These are phyloP conservation scores for Anthracocystis walkeri DNA, from an alignment of 1,284 basidiomycete genomes.

Conservation along the genomic window DNA sequence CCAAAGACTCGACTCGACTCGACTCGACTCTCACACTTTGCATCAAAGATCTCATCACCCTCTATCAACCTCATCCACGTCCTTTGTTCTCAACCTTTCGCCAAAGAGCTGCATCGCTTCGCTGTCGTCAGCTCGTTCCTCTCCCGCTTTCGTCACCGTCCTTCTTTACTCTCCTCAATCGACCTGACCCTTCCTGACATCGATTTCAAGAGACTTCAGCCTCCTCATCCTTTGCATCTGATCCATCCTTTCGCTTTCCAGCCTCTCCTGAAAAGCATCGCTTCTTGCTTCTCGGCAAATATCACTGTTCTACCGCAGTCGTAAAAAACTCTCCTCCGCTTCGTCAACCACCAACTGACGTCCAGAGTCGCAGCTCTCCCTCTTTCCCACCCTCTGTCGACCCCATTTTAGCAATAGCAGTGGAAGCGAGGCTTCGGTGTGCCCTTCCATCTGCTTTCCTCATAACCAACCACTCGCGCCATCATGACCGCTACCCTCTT, in stretches of 20 bases:
- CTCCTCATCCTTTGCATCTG: neutral
- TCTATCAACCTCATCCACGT: neutral
- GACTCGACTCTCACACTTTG: constrained; percentile 1
- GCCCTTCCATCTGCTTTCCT: constrained; percentile 32
- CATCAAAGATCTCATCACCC: constrained; percentile 13
- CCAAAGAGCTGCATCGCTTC: neutral
- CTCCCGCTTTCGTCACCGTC: too few species aligned
- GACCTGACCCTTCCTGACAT: neutral
- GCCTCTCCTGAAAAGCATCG: too few species aligned
- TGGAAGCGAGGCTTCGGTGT: constrained; percentile 41
- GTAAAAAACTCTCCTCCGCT: neutral
- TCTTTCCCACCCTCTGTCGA: constrained; percentile 1
- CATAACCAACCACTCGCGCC: constrained; percentile 16
- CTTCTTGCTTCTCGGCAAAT: too few species aligned
- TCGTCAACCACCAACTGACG: neutral
- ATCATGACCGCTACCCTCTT: constrained; percentile 60
- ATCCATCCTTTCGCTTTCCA: neutral
- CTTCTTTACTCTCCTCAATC: neutral
- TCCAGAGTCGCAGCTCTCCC: constrained; percentile 13
- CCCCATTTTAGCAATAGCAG: constrained; percentile 18
- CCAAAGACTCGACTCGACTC: neutral
- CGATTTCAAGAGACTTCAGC: neutral
- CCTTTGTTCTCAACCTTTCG: neutral
- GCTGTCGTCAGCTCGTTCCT: too few species aligned
- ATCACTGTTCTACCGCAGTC: too few species aligned